Base-by-base conservation (phyloP, 495 filamentous ascomycete species). In the Aspergillus cavernicola region DNA sequence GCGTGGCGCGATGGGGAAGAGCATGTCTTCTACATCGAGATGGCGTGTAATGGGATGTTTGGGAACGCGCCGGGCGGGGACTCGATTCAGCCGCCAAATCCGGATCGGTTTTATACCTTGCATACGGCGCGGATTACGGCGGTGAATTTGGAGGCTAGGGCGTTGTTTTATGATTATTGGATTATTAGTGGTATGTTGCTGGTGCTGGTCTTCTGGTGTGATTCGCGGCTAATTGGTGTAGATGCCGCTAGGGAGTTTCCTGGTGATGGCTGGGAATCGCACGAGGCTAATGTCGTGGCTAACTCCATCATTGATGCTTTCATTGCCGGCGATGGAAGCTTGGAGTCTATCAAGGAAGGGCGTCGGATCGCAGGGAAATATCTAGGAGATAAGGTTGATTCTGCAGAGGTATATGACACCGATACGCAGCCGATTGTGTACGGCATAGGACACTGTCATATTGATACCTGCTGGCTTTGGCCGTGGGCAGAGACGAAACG, bases 21-120 rank as follows among this genome's bases (percentile, higher is more conserved):
- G 56, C 93, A 98, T 65, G 80, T 75, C 8, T 87, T 97, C 55
- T 98, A 96, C 67, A 84, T 98, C 55, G 93, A 98, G 72, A 95
- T 98, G 88, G 93, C 93, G 12, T 97, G 93, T 69, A 98, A 98
- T 70, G 83, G 84, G 60, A 98, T 98, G 92, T 97, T 97, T 71
- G 93, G 93, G 45, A 97, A 96, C 70, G 86, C 89, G 0, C 75
- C 84, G 2, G 87, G 85, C 18, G 91, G 89, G 11, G 92, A 96
- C 65, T 82, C 74, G 6, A 97, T 96, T 50, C 90, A 96, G 63
- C 92, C 93, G 7, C 93, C 93, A 1, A 76, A 85, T 41, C 89
- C 89, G 15, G 82, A 96, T 69, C 86, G 78, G 60, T 87, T 84
- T 59, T 98, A 85, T 65, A 78, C 80, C 39, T 76, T 98, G 44